Percentiles rank a stretch among this genome's conserved stretches.
These are phyloP conservation scores for Murraya paniculata DNA, from an alignment of 345 rosid genomes.

Conservation along the genomic window DNA sequence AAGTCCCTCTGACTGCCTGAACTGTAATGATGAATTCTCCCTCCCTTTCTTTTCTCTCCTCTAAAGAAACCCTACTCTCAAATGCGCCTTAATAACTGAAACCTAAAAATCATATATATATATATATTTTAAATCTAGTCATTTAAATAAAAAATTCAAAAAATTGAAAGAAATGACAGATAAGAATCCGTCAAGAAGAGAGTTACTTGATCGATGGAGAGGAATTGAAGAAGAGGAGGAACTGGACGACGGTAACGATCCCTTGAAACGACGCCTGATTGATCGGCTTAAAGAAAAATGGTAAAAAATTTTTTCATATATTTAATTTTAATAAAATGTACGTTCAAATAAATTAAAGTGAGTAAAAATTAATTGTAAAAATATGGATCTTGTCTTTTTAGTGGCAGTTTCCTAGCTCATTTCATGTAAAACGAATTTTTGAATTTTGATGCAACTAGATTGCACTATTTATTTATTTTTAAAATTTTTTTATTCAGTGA, in stretches of 20 bases:
- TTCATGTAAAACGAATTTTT: background rate
- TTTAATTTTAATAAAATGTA: background rate
- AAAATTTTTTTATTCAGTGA: background rate
- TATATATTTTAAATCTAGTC: too few relatives aligned
- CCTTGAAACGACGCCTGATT: conserved; percentile 40
- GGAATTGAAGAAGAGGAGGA: conserved; percentile 79
- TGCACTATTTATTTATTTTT: background rate
- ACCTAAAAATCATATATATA: background rate
- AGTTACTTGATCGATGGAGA: conserved; percentile 69
- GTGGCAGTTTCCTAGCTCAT: background rate
- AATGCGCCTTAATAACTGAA: background rate
- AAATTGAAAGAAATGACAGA: conserved; percentile 32
- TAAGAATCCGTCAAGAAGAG: conserved; percentile 37
- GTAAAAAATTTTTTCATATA: conserved; percentile 23
- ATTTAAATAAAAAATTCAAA: background rate
- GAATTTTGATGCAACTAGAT: background rate
- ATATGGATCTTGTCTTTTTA: background rate
- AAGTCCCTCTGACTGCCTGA: background rate
- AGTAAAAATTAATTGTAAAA: background rate
- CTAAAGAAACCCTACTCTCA: background rate
- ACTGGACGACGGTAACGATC: conserved; percentile 43
- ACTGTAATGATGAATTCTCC: background rate
- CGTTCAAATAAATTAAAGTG: background rate
- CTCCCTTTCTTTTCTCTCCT: background rate
- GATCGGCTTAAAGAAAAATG: conserved; percentile 78